Percentiles rank a stretch among this genome's conserved stretches.
These are phyloP conservation scores for Stachybotrys chartarum DNA, from an alignment of 2,329 filamentous ascomycete species.

Conservation along the genomic window DNA sequence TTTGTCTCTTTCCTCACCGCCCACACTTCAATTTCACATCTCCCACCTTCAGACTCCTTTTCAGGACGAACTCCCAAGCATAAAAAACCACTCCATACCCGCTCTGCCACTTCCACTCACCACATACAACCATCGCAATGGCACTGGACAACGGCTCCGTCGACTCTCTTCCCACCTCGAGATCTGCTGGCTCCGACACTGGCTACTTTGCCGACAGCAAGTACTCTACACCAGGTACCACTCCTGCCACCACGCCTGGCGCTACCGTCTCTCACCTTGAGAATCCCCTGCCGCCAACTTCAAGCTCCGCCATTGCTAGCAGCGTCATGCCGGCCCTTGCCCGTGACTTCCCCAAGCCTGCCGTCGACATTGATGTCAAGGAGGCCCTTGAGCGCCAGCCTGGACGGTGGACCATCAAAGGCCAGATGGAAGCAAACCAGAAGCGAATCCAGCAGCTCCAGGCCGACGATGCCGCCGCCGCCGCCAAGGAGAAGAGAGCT, in stretches of 20 bases:
- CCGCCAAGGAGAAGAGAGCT: slow-evolving; percentile 25
- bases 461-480: slow-evolving; percentile 15
- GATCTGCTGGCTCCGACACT: slow-evolving; percentile 6
- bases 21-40: no score
- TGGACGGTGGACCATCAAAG: slow-evolving; percentile 32
- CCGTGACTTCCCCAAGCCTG: slow-evolving; percentile 33
- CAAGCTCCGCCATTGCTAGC: slow-evolving; percentile 5
- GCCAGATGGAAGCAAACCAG: slow-evolving; percentile 24
- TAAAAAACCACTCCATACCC: background rate
- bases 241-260: slow-evolving; percentile 12
- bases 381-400: slow-evolving; percentile 36
- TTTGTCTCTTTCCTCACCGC: no score
- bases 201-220: slow-evolving; percentile 14
- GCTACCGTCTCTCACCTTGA: background rate
- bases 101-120: background rate
- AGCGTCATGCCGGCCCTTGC: slow-evolving; percentile 26
- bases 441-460: slow-evolving; percentile 13
- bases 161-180: slow-evolving; percentile 6
- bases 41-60: no score
- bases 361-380: slow-evolving; percentile 29
- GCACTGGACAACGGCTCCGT: slow-evolving; percentile 5
- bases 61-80: no score
- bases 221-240: slow-evolving; percentile 12
- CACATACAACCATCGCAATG: background rate
- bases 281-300: background rate